Percentiles rank a stretch among this genome's conserved stretches.
Conservation (phyloP, 1,139 yeast genomes). For the Debaryomyces sp. region DNA sequence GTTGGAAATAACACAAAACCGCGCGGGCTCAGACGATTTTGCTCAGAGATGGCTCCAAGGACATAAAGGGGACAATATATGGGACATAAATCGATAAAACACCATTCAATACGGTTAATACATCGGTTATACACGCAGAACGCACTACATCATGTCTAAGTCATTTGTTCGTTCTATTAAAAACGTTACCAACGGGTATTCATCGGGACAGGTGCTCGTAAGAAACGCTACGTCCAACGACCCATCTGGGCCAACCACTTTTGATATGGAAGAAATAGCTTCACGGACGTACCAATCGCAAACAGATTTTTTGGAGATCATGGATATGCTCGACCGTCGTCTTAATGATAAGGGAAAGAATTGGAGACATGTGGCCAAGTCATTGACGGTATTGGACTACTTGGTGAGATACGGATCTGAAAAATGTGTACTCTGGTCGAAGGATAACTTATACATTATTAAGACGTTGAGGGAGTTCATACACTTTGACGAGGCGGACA, state of each 20-base stretch:
- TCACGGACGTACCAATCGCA: slow-evolving; percentile 68
- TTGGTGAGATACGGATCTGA: slow-evolving; percentile 87
- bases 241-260: slow-evolving; percentile 78
- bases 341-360: slow-evolving; percentile 96
- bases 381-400: slow-evolving; percentile 85
- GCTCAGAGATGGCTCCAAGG: neutral
- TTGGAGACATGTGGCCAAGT: slow-evolving; percentile 96
- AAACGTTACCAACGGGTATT: slow-evolving; percentile 92
- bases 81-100: neutral
- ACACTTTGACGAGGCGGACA: slow-evolving; percentile 75
- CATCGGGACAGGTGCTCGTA: slow-evolving; percentile 82
- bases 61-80: neutral
- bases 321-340: slow-evolving; percentile 95
- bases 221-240: slow-evolving; percentile 95
- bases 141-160: slow-evolving; percentile 57
- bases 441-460: slow-evolving; percentile 84
- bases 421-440: slow-evolving; percentile 91
- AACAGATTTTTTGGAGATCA: slow-evolving; percentile 82
- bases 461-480: slow-evolving; percentile 92
- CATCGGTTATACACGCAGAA: neutral
- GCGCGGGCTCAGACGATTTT: neutral
- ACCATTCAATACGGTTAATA: neutral
- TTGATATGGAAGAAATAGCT: slow-evolving; percentile 85
- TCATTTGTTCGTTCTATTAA: slow-evolving; percentile 83
- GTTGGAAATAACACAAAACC: neutral